phyloP scores from a whole-genome alignment of 495 filamentous ascomycete species.

The Neurospora sp. region DNA sequence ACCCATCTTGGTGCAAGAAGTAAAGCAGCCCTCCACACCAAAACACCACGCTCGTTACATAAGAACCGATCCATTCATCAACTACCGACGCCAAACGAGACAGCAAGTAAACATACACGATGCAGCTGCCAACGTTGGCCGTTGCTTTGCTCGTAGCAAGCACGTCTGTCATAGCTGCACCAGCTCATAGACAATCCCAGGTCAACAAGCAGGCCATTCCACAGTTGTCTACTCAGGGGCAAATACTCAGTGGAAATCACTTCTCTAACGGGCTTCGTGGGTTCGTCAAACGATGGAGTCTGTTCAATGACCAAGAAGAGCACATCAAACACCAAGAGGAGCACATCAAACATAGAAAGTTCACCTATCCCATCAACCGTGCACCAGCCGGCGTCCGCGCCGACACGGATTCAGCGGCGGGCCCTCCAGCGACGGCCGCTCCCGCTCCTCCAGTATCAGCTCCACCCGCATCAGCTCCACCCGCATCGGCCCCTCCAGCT shows the following conservation, averaged over 20 bases:
- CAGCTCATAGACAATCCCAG: neutral
- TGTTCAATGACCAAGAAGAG: neutral
- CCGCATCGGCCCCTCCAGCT: fast-evolving
- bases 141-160: neutral
- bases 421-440: neutral
- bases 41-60: neutral
- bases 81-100: neutral
- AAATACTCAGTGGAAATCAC: neutral
- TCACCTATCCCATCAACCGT: neutral
- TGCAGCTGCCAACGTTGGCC: neutral
- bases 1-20: neutral
- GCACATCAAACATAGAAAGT: neutral
- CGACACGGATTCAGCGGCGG: neutral
- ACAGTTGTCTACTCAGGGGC: neutral
- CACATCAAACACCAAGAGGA: neutral
- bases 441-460: neutral
- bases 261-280: neutral
- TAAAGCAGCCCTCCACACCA: neutral
- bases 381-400: neutral
- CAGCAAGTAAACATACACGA: neutral
- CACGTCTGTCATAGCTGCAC: neutral
- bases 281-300: neutral
- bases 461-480: fast-evolving
- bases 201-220: neutral
- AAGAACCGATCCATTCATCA: neutral